Evolutionary conservation across 164 flowering plant species (phyloP).

Genomic region (Aristolochia californica): DNA sequence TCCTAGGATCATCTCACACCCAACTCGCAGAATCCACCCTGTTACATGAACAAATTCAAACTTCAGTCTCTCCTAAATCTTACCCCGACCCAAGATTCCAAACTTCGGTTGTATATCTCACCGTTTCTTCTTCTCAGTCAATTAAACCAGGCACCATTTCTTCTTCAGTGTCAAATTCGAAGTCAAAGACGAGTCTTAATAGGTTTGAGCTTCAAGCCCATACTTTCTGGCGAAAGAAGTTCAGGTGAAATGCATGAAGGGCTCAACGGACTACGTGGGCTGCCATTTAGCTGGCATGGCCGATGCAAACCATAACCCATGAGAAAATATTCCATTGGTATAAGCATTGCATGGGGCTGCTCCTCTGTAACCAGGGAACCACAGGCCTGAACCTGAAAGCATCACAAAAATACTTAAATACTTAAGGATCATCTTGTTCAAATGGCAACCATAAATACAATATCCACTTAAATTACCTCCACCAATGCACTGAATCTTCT

Average conservation of each 20-base stretch:
- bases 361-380: conserved; percentile 98
- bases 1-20: no score
- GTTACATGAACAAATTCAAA: background rate
- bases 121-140: background rate
- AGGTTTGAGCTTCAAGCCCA: conserved; percentile 93
- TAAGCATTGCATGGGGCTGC: conserved; percentile 96
- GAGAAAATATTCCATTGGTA: conserved; percentile 86
- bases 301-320: conserved; percentile 86
- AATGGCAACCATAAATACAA: background rate
- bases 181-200: conserved; percentile 62
- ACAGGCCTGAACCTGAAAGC: conserved; percentile 75
- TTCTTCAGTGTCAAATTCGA: background rate
- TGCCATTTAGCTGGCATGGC: conserved; percentile 43
- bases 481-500: conserved; percentile 80
- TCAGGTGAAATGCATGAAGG: conserved; percentile 85
- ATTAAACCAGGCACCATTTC: background rate
- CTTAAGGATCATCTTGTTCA: background rate
- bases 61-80: background rate
- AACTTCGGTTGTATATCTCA: background rate
- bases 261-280: conserved; percentile 84
- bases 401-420: background rate
- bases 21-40: background rate
- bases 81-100: background rate
- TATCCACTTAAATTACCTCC: conserved; percentile 41
- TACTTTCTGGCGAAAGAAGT: conserved; percentile 92